Base-by-base conservation (phyloP, 768 basidiomycete genomes). In the Amanita muscaria region DNA sequence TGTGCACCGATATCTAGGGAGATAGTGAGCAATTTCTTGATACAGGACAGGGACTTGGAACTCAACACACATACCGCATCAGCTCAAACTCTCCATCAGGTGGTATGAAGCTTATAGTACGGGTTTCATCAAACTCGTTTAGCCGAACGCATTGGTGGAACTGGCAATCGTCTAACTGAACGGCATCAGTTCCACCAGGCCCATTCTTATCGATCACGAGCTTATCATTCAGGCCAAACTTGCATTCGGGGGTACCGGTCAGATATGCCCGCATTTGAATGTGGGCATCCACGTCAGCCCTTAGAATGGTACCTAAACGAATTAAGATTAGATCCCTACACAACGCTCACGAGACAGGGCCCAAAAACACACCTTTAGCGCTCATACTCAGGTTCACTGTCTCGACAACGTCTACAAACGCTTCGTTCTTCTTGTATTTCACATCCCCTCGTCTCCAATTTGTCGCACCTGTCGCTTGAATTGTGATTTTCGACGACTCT, bases 351-450 rank as follows among this genome's bases (percentile, higher is more conserved):
- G 35, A 32, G 30, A 25, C 41, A 5, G 25, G 36, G 11, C 52
- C 4, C n/a, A n/a, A 25, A 3, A 12, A 58, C 70, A 38, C 49
- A 86, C 92, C 93, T 69, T 94, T 97, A 2, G 92, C 87, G 60
- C 90, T 94, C 93, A 98, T 96, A 54, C 89, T 83, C 44, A 98
- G 62, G 57, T 99, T 98, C 49, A 99, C 88, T 2, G 77, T 88
- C 68, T 99, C 96, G 34, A 99, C 88, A 7, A 99, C 96, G 59
- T 99, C 96, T n/a, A 99, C 94, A 53, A 98, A 99, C 0, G 96
- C 96, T 58, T 99, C 96, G 53, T 99, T 99, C 75, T 98, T 99
- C 71, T 96, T 87, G 65, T 99, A 98, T 62, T 93, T 94, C 56
- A 98, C 93, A 58, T 97, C 96, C 12, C 79, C 83, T 46, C 93